Conservation (phyloP, 2,329 filamentous ascomycete genomes). For the Hysterium pulicare region DNA sequence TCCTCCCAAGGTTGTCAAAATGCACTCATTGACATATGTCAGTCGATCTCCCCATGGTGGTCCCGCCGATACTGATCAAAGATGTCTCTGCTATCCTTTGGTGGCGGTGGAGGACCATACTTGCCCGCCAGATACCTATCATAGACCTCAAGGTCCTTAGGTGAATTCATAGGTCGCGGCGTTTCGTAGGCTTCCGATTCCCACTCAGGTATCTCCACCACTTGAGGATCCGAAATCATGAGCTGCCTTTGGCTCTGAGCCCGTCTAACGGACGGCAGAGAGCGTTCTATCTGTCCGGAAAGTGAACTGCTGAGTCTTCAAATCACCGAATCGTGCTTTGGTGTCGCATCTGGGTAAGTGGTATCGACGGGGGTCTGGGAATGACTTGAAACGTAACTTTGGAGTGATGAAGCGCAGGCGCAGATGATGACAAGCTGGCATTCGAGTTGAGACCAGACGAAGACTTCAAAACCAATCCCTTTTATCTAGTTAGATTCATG, state of each 20-base stretch:
- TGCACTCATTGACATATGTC: too few relatives aligned
- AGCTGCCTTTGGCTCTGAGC: slow-evolving; percentile 5
- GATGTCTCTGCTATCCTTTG: slow-evolving; percentile 15
- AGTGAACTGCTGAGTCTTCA: slow-evolving; percentile 3
- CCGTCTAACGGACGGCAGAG: too few relatives aligned
- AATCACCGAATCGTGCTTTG: slow-evolving; percentile 13
- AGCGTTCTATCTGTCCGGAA: too few relatives aligned
- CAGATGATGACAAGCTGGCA: slow-evolving; percentile 22
- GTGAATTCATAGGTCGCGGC: slow-evolving; percentile 1
- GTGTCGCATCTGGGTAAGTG: slow-evolving; percentile 1
- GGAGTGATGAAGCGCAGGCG: slow-evolving; percentile 22
- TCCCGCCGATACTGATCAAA: slow-evolving; percentile 17
- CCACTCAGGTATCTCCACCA: slow-evolving; percentile 16
- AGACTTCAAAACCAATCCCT: slow-evolving; percentile 25
- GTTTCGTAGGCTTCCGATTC: slow-evolving; percentile 11
- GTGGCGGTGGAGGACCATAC: slow-evolving; percentile 19
- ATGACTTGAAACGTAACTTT: slow-evolving; percentile 12
- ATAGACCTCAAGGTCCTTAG: slow-evolving; percentile 13
- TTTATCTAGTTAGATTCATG: slow-evolving; percentile 2
- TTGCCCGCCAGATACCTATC: slow-evolving; percentile 15
- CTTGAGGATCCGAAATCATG: slow-evolving; percentile 11
- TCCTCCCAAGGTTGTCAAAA: too few relatives aligned
- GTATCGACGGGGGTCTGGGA: slow-evolving; percentile 8
- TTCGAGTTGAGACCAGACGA: slow-evolving; percentile 22
- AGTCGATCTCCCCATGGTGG: slow-evolving; percentile 9